Percentiles rank a stretch among this genome's conserved stretches.
Conservation (phyloP, 2,329 filamentous ascomycete species). For the Pseudocercospora fuligena region DNA sequence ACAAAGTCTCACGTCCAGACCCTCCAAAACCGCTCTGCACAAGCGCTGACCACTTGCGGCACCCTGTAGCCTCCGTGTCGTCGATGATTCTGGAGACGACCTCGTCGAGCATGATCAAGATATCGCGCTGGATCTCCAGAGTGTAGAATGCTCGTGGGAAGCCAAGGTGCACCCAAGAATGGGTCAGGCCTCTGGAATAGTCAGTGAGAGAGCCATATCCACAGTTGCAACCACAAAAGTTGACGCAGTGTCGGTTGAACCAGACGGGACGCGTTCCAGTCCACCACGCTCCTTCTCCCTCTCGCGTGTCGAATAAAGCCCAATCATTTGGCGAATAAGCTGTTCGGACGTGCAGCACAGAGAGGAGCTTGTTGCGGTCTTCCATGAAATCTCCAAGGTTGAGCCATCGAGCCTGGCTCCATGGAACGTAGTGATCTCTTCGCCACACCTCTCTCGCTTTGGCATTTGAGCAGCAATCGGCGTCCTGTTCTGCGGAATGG, state of each 20-base stretch:
- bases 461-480: not conserved
- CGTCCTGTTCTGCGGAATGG: not conserved
- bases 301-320: not conserved
- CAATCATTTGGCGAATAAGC: not conserved
- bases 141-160: conserved; percentile 1
- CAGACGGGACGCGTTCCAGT: not conserved
- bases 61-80: not conserved
- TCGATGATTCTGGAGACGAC: not conserved
- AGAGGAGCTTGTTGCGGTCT: conserved; percentile 10
- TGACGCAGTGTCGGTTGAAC: not conserved
- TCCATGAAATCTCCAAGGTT: conserved; percentile 5
- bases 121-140: conserved; percentile 12
- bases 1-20: not conserved
- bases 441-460: not conserved
- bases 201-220: too few species aligned
- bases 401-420: conserved; percentile 7
- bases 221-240: not conserved
- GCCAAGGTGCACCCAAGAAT: not conserved
- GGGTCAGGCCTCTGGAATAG: not conserved
- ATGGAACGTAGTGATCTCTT: not conserved
- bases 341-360: not conserved
- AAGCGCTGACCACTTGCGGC: not conserved
- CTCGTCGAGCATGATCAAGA: not conserved
- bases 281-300: not conserved
- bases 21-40: not conserved